Base-by-base conservation (phyloP, 225 moss, liverwort and hornwort genomes). In the Rhytidiadelphus loreus region DNA sequence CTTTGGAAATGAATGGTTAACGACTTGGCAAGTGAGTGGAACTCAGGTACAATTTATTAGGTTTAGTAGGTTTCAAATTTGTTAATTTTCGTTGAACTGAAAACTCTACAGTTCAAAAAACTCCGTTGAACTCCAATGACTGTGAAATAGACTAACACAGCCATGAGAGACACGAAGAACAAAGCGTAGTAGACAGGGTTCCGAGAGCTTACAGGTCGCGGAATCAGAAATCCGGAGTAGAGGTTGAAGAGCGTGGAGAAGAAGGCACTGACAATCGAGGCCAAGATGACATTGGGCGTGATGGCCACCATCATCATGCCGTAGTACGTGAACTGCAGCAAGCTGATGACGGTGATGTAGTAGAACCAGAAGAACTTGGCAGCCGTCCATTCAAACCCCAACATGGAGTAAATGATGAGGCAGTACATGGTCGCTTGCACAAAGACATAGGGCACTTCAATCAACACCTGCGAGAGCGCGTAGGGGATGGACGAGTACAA, bases 251-350 rank as follows among this genome's bases (percentile, higher is more conserved):
- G 87, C 23, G 92, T 90, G 81, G 93, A 93, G 88, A 94, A 94
- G 82, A 93, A 93, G 43, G 92, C 84, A 57, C 90, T 90, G 62
- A 92, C 73, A 33, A 93, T 93, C 19, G 92, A 78, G 44, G 93
- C 92, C 50, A 93, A 37, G 60, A 91, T 87, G 56, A 86, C 86
- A 32, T 92, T 94, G 70, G 93, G 94, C 7, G 94, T 94, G 79
- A 94, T 89, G 85, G 94, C 93, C 74, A 94, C 94, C 93, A 93
- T 94, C 94, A 94, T 94, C 94, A 94, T 94, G 83, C 94, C 94
- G 83, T 94, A 95, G 89, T 88, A 93, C 41, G 93, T 90, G 69
- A 91, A 95, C 83, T 86, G 80, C 29, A 95, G 87, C 88, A 95
- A 89, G 74, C 89, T 90, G 72, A 91, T 61, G 80, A 82, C 7